Evolutionary conservation across 306 rosid species (phyloP), one percentile per base, ranked within the genome.

Genomic region (Mimosa bimucronata): DNA sequence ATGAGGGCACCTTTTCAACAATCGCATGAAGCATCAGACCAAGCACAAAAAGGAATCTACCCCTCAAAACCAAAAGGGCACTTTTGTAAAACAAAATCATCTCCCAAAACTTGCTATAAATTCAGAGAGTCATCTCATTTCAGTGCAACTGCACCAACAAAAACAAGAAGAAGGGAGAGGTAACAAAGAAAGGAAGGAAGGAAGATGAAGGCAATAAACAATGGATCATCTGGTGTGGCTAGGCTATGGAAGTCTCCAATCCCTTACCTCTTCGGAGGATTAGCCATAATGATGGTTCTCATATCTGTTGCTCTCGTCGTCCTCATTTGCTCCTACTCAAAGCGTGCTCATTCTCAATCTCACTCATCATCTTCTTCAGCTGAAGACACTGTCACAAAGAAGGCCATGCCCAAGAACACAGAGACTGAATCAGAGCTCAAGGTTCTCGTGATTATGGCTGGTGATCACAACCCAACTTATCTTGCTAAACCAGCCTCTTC

Each of bases 261-360:
- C 15, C 99, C 97, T 4, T 96, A 96, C 77, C 88, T 96, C 11
- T 93, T 91, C 76, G 97, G 99, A 19, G 78, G 97, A 78, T 71
- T 96, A 42, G 90, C 90, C 1, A 0, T 87, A 23, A 83, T 86
- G 87, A 68, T 96, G 9, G 31, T 77, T 13, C 92, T 96, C 23
- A 90, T 96, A 60, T 77, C 83, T 30, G 78, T 82, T 23, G 93
- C 98, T 75, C 81, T 96, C 80, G 64, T 93, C n/a, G 70, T 93
- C 80, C 94, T 96, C 65, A 78, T 82, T 16, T 96, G 93, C 77
- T 90, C 94, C 12, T 82, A 81, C 85, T 73, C 84, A 44, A 86
- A 83, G 30, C 86, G 74, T 45, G 25, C 81, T 53, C 66, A 87
- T 31, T 61, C 67, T 61, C 38, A 62, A 10, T 72, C 92, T 41